These are phyloP conservation scores for Thalia dealbata DNA, from an alignment of 176 grass and related monocot species.

Conservation along the genomic window DNA sequence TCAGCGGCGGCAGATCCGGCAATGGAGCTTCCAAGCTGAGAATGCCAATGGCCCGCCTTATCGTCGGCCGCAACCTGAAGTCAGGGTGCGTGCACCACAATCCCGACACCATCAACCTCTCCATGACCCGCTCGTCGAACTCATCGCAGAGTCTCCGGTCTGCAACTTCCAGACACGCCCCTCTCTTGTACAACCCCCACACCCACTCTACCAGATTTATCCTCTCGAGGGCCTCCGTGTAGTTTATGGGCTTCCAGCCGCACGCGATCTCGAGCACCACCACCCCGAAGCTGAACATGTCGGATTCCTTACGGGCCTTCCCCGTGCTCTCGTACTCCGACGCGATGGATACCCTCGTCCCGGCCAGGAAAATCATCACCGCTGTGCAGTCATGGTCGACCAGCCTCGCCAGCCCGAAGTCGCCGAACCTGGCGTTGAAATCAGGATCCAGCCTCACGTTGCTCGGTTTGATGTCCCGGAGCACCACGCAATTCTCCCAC, in stretches of 20 bases:
- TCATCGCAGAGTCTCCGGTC: too few species aligned
- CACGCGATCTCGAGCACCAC: slow-evolving; percentile 70
- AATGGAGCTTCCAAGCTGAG: too few species aligned
- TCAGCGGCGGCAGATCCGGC: too few species aligned
- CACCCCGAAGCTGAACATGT: slow-evolving; percentile 85
- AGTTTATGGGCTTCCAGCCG: slow-evolving; percentile 43
- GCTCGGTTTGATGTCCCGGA: background rate
- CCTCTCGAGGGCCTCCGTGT: slow-evolving; percentile 37
- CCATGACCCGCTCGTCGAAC: too few species aligned
- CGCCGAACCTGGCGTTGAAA: background rate
- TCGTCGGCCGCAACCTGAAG: too few species aligned
- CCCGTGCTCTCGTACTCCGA: slow-evolving; percentile 76
- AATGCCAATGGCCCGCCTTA: too few species aligned
- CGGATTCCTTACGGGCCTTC: slow-evolving; percentile 64
- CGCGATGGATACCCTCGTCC: slow-evolving; percentile 76
- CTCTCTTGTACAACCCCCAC: slow-evolving; percentile 1
- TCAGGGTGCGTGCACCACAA: too few species aligned
- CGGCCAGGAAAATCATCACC: slow-evolving; percentile 27
- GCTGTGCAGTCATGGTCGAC: slow-evolving; percentile 82
- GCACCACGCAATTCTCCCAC: slow-evolving; percentile 75
- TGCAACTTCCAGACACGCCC: too few species aligned
- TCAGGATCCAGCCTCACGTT: too few species aligned
- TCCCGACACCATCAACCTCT: too few species aligned
- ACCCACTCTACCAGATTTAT: slow-evolving; percentile 44
- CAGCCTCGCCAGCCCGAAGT: slow-evolving; percentile 63